Evolutionary conservation across 2,329 filamentous ascomycete species (phyloP).

Genomic region (Aspergillus versicolor): DNA sequence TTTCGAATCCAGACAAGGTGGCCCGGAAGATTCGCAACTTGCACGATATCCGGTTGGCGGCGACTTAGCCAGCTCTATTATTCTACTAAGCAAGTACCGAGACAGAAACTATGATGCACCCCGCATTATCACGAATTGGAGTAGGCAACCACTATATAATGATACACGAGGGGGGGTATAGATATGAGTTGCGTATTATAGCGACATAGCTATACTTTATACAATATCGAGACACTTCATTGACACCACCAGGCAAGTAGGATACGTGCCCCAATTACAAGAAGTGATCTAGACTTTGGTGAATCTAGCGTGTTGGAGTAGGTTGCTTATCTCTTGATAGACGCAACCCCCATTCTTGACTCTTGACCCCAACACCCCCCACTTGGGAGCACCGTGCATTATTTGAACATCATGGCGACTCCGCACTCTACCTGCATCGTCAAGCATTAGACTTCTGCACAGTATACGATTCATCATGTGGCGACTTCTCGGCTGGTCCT

Average conservation of each 20-base stretch:
- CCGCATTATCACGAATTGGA: no score
- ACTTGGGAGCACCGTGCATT: background rate
- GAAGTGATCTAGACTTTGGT: no score
- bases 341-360: background rate
- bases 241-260: no score
- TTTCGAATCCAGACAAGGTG: constrained; percentile 2
- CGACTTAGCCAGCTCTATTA: background rate
- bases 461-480: constrained; percentile 3
- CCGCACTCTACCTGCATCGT: background rate
- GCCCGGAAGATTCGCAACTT: background rate
- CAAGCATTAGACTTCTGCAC: background rate
- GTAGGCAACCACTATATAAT: no score
- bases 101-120: no score
- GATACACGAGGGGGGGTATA: no score
- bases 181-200: no score
- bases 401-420: no score
- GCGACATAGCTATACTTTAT: no score
- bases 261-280: no score
- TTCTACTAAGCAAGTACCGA: background rate
- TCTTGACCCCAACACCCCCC: background rate
- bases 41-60: background rate
- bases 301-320: background rate
- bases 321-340: background rate
- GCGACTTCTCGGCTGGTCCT: constrained; percentile 3
- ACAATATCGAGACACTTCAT: no score